Evolutionary conservation across 1,139 yeast genomes (phyloP), one percentile per base, ranked within the genome.

Genomic region (Yamadazyma jaroonii): DNA sequence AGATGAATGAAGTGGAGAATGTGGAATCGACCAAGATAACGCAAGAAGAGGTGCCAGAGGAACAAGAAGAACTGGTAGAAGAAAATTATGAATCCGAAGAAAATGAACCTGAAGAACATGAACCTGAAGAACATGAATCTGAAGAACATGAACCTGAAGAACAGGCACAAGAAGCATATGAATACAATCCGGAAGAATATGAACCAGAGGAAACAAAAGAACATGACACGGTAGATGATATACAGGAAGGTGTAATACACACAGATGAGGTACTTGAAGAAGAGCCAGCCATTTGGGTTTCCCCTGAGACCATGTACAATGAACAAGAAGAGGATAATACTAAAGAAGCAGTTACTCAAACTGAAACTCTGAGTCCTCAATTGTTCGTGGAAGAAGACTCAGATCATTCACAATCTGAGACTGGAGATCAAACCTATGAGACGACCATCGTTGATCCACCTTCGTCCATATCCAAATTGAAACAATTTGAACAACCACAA

Each of bases 71-170:
- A 15, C 31, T 40, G 26, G 34, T 10, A 15, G 6, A 15, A 29
- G 34, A 15, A 17, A 5, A 22, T 6, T 28, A 31, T 4, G 38
- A 25, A 9, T 29, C 13, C 12, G 37, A 32, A 14, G 39, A 32
- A 9, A 13, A 11, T 11, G 29, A 25, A 32, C 32, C 24, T 32
- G 37, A 13, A 20, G 35, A 37, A 17, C 35, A 35, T 13, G 34
- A 31, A 12, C 34, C 12, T 12, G 26, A 29, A 29, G 34, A 30
- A 6, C 14, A 11, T 13, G 37, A 33, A 28, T 17, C 3, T 31
- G 32, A 31, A 10, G 37, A 23, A 20, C 23, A 15, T n/a, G 41
- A 37, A 17, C n/a, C n/a, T n/a, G n/a, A n/a, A n/a, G n/a, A n/a
- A n/a, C n/a, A n/a, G 27, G 31, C 33, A 22, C 34, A 34, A 13